Base-by-base conservation (phyloP, 2,329 filamentous ascomycete species). In the Chrysoporthe deuterocubensis region DNA sequence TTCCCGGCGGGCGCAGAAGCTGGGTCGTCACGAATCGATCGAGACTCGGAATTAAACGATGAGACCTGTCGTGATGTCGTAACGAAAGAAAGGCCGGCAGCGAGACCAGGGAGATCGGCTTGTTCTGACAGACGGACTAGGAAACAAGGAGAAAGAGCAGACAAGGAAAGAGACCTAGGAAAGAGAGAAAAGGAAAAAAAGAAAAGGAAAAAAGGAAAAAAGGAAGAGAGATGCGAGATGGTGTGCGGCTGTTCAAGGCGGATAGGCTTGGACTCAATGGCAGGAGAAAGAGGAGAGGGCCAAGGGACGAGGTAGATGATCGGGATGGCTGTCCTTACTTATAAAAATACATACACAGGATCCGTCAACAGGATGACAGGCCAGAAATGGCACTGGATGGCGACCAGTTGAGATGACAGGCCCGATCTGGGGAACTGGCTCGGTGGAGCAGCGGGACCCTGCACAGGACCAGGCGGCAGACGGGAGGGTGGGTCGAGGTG, bases 181-280 rank as follows among this genome's bases (percentile, higher is more conserved):
- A 70, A 48, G 66, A 61, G 52, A 66, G 68, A 69, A 65, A 67
- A 73, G 69, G 69, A 68, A 68, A 56, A 62, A 54, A 59, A 75
- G 75, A 64, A 68, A 43, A 67, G 64, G 43, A 67, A 65, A 71
- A 8, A 56, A 62, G 63, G 63, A 62, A 70, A 68, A 64, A 60
- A 71, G 52, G 69, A 69, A 54, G 61, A 60, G 60, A 75, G 75
- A 64, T 46, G 67, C 78, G 81, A 75, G 79, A 79, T 70, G 81
- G 83, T 75, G 79, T 83, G 71, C 81, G 85, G 71, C 79, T 81
- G 37, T 78, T 81, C 64, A 80, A 80, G 37, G 80, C 73, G 66
- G 72, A 74, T 71, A 64, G 32, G 74, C 69, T 75, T 72, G 74
- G 77, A 72, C 74, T 74, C 76, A 75, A 73, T 76, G 75, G 75